Conservation (phyloP, 1,284 basidiomycete genomes). For the Phenoliferia sp. region DNA sequence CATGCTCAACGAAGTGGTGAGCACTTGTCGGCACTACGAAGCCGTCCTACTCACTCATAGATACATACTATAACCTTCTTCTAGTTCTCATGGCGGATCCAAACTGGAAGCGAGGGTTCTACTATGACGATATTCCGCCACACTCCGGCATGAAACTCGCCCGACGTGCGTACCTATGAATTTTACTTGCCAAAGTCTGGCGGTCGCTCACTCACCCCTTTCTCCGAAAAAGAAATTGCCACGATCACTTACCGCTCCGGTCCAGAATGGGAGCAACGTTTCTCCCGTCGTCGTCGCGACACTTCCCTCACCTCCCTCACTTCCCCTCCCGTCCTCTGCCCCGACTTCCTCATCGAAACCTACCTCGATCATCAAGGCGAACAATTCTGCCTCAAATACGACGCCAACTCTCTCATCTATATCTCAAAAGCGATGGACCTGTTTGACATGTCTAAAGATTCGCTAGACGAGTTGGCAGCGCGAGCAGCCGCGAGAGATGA, state of each 20-base stretch:
- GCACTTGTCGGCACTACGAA: slow-evolving; percentile 36
- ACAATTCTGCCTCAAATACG: slow-evolving; percentile 96
- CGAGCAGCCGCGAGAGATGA: slow-evolving; percentile 6
- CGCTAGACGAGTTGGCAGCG: slow-evolving; percentile 59
- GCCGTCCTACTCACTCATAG: slow-evolving; percentile 7
- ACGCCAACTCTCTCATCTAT: slow-evolving; percentile 98
- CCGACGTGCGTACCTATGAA: slow-evolving; percentile 59
- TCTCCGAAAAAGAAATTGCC: slow-evolving; percentile 69
- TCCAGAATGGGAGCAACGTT: slow-evolving; percentile 97
- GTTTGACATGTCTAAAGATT: slow-evolving; percentile 86
- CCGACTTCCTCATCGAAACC: slow-evolving; percentile 97
- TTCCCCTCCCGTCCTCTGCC: slow-evolving; percentile 62
- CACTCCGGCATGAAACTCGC: slow-evolving; percentile 99
- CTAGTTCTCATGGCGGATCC: slow-evolving; percentile 97
- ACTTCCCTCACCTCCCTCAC: slow-evolving; percentile 27
- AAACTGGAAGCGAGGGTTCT: slow-evolving; percentile 98
- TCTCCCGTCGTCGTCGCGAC: slow-evolving; percentile 68
- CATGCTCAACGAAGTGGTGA: slow-evolving; percentile 89
- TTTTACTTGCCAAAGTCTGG: neutral
- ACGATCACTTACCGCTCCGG: slow-evolving; percentile 99
- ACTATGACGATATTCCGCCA: slow-evolving; percentile 89
- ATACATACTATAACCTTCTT: neutral
- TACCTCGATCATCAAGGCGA: slow-evolving; percentile 89
- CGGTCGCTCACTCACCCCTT: neutral
- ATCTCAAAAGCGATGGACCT: slow-evolving; percentile 99